Evolutionary conservation across 768 basidiomycete species (phyloP), one percentile per base, ranked within the genome.

Genomic region (Tylopilus felleus): DNA sequence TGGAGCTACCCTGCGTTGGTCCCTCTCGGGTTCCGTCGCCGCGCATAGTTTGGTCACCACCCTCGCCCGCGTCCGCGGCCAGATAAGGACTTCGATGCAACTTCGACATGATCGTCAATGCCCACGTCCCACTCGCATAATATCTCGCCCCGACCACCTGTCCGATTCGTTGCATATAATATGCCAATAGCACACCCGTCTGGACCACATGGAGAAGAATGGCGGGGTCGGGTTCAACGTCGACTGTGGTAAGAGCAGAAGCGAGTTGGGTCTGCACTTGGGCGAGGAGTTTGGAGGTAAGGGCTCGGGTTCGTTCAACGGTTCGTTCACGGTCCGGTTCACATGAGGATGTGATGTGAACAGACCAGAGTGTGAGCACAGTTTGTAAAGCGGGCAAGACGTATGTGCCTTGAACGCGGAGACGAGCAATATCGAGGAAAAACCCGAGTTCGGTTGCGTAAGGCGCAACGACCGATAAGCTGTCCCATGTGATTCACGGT

Each of bases 81-180:
- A 41, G 9, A 2, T 38, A 13, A 1, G 58, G 44, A 2, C 36
- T 10, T 52, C 73, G 75, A 63, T 85, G 78, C 39, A 85, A 63
- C 8, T 75, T 77, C 36, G 74, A 66, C 41, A 77, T 74, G 19
- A 80, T 65, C 5, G 74, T 78, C 13, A 86, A 65, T 2, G 69
- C 66, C 57, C 79, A 70, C 47, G 82, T 73, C 12, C 78, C 71
- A 44, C 77, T 77, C 22, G 78, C 73, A 55, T 79, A 80, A 52
- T 78, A 77, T 62, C 81, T 82, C 8, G 85, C 88, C 56, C 85
- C 83, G 2, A 86, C 72, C 33, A 80, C 68, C 29, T 80, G 75
- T 51, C 83, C 84, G 19, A 72, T 77, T 45, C 80, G 79, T 62
- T 84, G 80, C 62, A 88, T 81, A 65, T 84, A 88, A 60, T 81